Percentiles rank a stretch among this genome's conserved stretches.
Conservation (phyloP, 176 grass and related monocot genomes). For the Triticum monococcum region DNA sequence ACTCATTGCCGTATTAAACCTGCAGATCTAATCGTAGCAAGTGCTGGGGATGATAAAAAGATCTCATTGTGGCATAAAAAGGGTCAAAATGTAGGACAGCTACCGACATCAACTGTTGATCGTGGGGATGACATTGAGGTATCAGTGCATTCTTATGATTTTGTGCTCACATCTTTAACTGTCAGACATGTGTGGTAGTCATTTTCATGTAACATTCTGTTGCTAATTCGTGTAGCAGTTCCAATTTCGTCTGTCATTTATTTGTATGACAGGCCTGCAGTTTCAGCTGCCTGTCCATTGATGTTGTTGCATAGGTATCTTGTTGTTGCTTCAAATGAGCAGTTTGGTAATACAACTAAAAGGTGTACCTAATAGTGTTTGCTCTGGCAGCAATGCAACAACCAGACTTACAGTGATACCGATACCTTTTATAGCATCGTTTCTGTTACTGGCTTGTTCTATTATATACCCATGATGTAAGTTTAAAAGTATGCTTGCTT, state of each 20-base stretch:
- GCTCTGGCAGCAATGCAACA: neutral
- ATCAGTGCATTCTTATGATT: constrained; percentile 24
- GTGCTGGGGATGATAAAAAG: constrained; percentile 95
- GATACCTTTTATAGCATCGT: neutral
- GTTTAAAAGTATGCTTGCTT: constrained; percentile 2
- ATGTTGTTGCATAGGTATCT: neutral
- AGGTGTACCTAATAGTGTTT: neutral
- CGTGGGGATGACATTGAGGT: constrained; percentile 90
- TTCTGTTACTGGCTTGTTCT: neutral
- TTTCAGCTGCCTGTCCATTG: neutral
- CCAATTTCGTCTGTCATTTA: neutral
- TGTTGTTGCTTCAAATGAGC: neutral
- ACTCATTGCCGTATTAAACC: constrained; percentile 27
- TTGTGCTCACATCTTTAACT: constrained; percentile 9
- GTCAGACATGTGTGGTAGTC: neutral
- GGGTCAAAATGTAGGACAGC: constrained; percentile 73
- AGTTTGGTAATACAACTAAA: constrained; percentile 2
- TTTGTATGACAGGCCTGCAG: constrained; percentile 6
- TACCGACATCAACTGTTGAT: constrained; percentile 73
- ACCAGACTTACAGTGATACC: neutral
- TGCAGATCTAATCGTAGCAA: constrained; percentile 93
- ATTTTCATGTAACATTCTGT: neutral
- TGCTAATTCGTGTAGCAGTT: neutral
- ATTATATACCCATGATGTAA: neutral
- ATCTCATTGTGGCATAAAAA: constrained; percentile 93